phyloP scores from a whole-genome alignment of 208 protist species.

The Trypanosomatidae sp. region DNA sequence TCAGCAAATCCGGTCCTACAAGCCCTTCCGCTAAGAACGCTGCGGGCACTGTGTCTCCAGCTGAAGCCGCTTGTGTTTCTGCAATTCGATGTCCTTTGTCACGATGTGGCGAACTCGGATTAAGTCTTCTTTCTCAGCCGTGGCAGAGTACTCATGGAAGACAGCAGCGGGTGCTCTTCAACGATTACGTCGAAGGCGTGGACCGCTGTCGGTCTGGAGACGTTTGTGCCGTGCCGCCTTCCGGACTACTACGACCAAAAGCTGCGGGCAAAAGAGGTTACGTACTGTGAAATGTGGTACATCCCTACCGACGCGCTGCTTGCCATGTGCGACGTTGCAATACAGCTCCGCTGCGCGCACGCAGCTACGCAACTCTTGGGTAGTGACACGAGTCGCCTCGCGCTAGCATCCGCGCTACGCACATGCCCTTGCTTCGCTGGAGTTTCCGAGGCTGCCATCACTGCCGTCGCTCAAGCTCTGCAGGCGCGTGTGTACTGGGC shows the following conservation, averaged over 20 bases:
- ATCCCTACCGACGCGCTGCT: constrained; percentile 26
- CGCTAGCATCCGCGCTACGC: constrained; percentile 26
- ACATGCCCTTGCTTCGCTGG: constrained; percentile 37
- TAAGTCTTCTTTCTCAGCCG: constrained; percentile 54
- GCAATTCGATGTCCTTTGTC: constrained; percentile 46
- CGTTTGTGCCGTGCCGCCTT: constrained; percentile 40
- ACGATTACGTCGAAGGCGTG: neutral
- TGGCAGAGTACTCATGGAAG: constrained; percentile 40
- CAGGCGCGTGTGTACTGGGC: constrained; percentile 38
- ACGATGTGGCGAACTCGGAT: constrained; percentile 59
- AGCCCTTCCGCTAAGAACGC: constrained; percentile 28
- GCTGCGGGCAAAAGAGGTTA: constrained; percentile 23
- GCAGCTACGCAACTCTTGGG: constrained; percentile 27
- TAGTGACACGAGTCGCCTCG: constrained; percentile 4
- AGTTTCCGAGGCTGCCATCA: constrained; percentile 32
- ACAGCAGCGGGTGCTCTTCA: constrained; percentile 2
- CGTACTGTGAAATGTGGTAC: constrained; percentile 67
- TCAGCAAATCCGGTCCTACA: constrained; percentile 42
- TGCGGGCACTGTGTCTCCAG: constrained; percentile 40
- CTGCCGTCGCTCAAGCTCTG: constrained; percentile 31
- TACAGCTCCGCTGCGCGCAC: constrained; percentile 31
- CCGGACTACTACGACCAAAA: constrained; percentile 34
- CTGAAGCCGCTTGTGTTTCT: constrained; percentile 49
- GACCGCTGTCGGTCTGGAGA: constrained; percentile 44
- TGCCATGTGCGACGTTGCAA: constrained; percentile 28